phyloP scores from a whole-genome alignment of 2,329 filamentous ascomycete species.

The Fusarium multiceps region DNA sequence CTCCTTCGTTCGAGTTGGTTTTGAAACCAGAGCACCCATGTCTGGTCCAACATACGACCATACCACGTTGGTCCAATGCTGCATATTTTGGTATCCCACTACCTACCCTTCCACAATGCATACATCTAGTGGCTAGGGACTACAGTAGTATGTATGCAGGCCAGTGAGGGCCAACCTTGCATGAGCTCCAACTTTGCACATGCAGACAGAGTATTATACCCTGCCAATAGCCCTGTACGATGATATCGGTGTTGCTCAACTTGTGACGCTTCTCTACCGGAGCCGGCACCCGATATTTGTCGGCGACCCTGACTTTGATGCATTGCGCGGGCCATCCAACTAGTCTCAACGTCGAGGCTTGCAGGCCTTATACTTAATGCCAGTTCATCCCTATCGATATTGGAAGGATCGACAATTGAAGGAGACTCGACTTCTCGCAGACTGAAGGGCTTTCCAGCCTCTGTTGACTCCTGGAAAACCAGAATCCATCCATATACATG shows the following conservation, averaged over 20 bases:
- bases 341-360: conserved; percentile 5
- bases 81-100: conserved; percentile 32
- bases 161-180: conserved; percentile 6
- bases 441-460: conserved; percentile 22
- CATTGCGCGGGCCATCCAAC: background rate
- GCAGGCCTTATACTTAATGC: conserved; percentile 7
- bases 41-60: conserved; percentile 19
- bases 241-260: conserved; percentile 37
- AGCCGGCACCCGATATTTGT: conserved; percentile 16
- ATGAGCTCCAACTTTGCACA: conserved; percentile 15
- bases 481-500: conserved; percentile 1
- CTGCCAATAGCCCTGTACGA: conserved; percentile 25
- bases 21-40: conserved; percentile 22
- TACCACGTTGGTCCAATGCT: conserved; percentile 33
- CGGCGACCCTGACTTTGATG: conserved; percentile 2
- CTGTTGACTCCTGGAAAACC: conserved; percentile 15
- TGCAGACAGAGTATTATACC: conserved; percentile 27
- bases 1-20: conserved; percentile 20
- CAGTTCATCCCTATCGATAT: conserved; percentile 26
- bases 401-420: conserved; percentile 18
- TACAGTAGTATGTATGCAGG: conserved; percentile 15
- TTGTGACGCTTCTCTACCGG: conserved; percentile 4
- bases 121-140: conserved; percentile 12
- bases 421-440: conserved; percentile 19
- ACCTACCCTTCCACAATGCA: conserved; percentile 16